Evolutionary conservation across 1,139 yeast genomes (phyloP).

Genomic region (Suhomyces wounanorum): DNA sequence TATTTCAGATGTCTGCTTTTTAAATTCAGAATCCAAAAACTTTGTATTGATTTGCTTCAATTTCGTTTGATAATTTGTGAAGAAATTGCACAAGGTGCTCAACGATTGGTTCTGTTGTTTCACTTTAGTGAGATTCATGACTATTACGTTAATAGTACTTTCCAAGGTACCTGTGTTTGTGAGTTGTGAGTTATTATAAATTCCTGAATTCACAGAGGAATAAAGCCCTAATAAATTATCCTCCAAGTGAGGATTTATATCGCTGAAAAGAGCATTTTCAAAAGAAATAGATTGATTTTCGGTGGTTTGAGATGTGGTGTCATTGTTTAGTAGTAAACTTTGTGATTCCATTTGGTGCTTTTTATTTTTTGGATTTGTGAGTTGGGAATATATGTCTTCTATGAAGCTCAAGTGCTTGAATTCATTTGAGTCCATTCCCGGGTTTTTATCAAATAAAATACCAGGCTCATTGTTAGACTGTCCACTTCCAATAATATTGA

Average conservation of each 20-base stretch:
- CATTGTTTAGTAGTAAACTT: neutral
- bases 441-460: slow-evolving; percentile 12
- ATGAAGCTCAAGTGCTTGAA: slow-evolving; percentile 48
- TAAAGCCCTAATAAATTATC: slow-evolving; percentile 60
- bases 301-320: neutral
- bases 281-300: slow-evolving; percentile 25
- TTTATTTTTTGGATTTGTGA: slow-evolving; percentile 14
- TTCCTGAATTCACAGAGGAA: slow-evolving; percentile 58
- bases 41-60: slow-evolving; percentile 32
- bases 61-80: slow-evolving; percentile 30
- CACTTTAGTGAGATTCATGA: slow-evolving; percentile 32
- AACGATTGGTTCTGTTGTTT: slow-evolving; percentile 42
- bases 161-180: slow-evolving; percentile 57
- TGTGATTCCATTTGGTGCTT: neutral
- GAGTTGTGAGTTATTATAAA: slow-evolving; percentile 62
- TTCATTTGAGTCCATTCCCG: slow-evolving; percentile 27
- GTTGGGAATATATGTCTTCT: slow-evolving; percentile 34
- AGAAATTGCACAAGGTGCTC: slow-evolving; percentile 32
- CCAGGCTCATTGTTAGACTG: slow-evolving; percentile 4
- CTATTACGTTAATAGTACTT: slow-evolving; percentile 31
- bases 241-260: slow-evolving; percentile 62
- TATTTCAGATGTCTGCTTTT: slow-evolving; percentile 21
- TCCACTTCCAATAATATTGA: slow-evolving; percentile 48
- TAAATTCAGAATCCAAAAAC: slow-evolving; percentile 29
- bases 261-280: slow-evolving; percentile 81